Evolutionary conservation across 164 flowering plant species (phyloP).

Genomic region (Berberis thunbergii): DNA sequence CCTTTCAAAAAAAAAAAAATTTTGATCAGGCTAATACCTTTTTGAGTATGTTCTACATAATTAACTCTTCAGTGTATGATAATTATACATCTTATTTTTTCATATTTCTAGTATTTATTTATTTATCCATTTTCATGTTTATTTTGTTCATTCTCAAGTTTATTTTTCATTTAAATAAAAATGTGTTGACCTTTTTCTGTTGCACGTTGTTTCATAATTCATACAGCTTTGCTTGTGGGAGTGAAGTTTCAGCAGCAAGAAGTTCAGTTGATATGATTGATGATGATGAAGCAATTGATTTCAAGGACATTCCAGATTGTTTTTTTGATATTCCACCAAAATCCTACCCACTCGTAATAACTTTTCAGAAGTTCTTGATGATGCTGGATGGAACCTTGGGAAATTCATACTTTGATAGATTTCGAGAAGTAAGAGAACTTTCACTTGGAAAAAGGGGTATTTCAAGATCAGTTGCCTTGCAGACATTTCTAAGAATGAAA

Average conservation of each 20-base stretch:
- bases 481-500: slow-evolving; percentile 34
- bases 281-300: slow-evolving; percentile 28
- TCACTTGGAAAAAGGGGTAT: slow-evolving; percentile 10
- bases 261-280: slow-evolving; percentile 28
- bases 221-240: slow-evolving; percentile 39
- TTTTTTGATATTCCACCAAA: slow-evolving; percentile 33
- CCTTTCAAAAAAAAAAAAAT: too few relatives aligned
- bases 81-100: too few relatives aligned
- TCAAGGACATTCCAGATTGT: slow-evolving; percentile 49
- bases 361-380: slow-evolving; percentile 62
- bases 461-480: slow-evolving; percentile 35
- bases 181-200: neutral
- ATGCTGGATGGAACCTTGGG: slow-evolving; percentile 74
- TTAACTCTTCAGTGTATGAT: too few relatives aligned
- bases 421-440: slow-evolving; percentile 19
- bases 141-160: too few relatives aligned
- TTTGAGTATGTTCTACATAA: too few relatives aligned
- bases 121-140: too few relatives aligned
- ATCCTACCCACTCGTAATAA: slow-evolving; percentile 57
- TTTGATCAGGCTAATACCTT: too few relatives aligned
- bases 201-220: neutral
- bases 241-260: slow-evolving; percentile 11
- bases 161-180: too few relatives aligned
- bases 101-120: too few relatives aligned
- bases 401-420: slow-evolving; percentile 51